Evolutionary conservation across 139 green algal species (phyloP).

Genomic region (Micromonas pusilla): DNA sequence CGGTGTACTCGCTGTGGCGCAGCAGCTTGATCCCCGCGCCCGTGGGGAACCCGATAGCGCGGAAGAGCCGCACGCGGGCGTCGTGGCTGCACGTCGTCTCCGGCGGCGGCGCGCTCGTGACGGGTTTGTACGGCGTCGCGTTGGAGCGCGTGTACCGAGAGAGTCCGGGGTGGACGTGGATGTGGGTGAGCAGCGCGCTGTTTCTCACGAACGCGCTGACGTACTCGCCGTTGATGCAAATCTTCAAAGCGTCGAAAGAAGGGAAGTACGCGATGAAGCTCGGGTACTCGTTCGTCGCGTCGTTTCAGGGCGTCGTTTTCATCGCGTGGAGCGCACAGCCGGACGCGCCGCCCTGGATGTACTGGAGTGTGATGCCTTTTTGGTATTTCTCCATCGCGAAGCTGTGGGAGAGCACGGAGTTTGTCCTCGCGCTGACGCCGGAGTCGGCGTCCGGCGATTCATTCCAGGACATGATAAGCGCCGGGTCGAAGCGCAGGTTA

Average conservation of each 20-base stretch:
- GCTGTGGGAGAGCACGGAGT: slow-evolving; percentile 22
- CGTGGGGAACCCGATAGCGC: slow-evolving; percentile 20
- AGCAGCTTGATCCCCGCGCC: not conserved
- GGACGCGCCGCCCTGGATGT: slow-evolving; percentile 29
- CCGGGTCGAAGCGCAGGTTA: not conserved
- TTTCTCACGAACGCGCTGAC: slow-evolving; percentile 14
- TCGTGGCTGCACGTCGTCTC: slow-evolving; percentile 18
- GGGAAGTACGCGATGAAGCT: slow-evolving; percentile 16
- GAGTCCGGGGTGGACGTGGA: slow-evolving; percentile 27
- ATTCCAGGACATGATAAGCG: not conserved
- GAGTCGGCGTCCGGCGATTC: not conserved
- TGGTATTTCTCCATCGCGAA: slow-evolving; percentile 28
- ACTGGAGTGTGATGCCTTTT: slow-evolving; percentile 28
- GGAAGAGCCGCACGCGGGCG: not conserved
- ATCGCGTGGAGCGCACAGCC: slow-evolving; percentile 23
- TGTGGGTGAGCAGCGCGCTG: slow-evolving; percentile 19
- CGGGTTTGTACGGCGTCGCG: slow-evolving; percentile 16
- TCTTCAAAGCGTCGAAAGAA: slow-evolving; percentile 22
- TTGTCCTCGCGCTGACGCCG: slow-evolving; percentile 10
- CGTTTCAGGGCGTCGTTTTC: slow-evolving; percentile 27
- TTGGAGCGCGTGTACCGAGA: slow-evolving; percentile 21
- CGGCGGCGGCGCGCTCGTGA: slow-evolving; percentile 10
- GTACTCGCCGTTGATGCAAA: slow-evolving; percentile 23
- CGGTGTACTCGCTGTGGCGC: slow-evolving; percentile 24
- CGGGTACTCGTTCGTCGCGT: slow-evolving; percentile 25